phyloP scores from a whole-genome alignment of 345 rosid species.

The Orychophragmus violaceus region DNA sequence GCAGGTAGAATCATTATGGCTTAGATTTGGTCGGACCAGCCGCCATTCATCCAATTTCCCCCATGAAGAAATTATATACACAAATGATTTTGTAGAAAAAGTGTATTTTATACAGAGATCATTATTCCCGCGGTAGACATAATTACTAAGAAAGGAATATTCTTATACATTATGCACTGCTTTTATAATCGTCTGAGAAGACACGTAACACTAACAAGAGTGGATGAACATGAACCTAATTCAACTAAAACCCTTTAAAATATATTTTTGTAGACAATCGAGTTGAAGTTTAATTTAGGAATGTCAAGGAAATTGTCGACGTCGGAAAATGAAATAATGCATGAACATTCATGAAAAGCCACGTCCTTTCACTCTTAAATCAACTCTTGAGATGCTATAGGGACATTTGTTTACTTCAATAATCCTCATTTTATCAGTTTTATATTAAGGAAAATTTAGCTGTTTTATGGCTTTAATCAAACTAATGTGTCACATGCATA shows the following conservation, averaged over 20 bases:
- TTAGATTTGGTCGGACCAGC: slow-evolving; percentile 6
- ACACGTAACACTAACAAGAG: slow-evolving; percentile 11
- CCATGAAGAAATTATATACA: not conserved
- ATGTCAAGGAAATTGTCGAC: slow-evolving; percentile 2
- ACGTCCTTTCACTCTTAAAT: slow-evolving; percentile 15
- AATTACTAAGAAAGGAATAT: slow-evolving; percentile 4
- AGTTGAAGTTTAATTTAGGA: slow-evolving; percentile 7
- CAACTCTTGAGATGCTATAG: slow-evolving; percentile 17
- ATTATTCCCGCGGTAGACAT: slow-evolving; percentile 1
- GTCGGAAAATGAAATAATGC: slow-evolving; percentile 20
- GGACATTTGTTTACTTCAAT: slow-evolving; percentile 21
- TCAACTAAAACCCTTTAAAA: not conserved
- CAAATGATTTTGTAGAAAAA: not conserved
- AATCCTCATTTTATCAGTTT: slow-evolving; percentile 14
- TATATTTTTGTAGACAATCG: slow-evolving; percentile 15
- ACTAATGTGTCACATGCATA: slow-evolving; percentile 27
- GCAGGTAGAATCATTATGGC: not conserved
- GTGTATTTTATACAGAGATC: not conserved
- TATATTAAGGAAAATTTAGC: not conserved
- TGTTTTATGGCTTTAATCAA: not conserved
- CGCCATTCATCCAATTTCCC: slow-evolving; percentile 15
- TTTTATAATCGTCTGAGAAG: not conserved
- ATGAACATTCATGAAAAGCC: slow-evolving; percentile 27
- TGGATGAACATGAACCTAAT: slow-evolving; percentile 26
- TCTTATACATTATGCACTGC: slow-evolving; percentile 5